These are phyloP conservation scores for Calonectria ilicicola DNA, from an alignment of 2,329 filamentous ascomycete genomes.

Conservation along the genomic window DNA sequence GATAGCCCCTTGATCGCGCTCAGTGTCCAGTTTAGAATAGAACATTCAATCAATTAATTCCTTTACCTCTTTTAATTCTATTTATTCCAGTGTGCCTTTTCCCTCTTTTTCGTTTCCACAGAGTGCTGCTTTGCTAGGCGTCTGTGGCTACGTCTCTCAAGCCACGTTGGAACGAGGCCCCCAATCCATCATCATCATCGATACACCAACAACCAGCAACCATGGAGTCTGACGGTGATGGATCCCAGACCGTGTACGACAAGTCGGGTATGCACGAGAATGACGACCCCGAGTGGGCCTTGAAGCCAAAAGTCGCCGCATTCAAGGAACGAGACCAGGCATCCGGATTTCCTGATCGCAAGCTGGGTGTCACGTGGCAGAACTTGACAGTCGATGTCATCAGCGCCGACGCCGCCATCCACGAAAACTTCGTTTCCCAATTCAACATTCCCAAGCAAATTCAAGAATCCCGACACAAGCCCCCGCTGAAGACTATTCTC, in stretches of 20 bases:
- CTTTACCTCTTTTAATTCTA: background rate
- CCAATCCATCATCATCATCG: conserved; percentile 7
- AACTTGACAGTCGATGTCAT: conserved; percentile 72
- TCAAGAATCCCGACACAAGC: conserved; percentile 65
- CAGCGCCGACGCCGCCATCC: conserved; percentile 71
- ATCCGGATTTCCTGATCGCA: conserved; percentile 59
- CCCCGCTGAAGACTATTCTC: conserved; percentile 73
- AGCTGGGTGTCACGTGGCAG: conserved; percentile 74
- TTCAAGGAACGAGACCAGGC: conserved; percentile 56
- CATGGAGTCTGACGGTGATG: conserved; percentile 45
- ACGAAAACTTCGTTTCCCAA: conserved; percentile 73
- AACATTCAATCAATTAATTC: conserved; percentile 3
- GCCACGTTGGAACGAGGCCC: conserved; percentile 16
- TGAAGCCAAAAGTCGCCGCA: conserved; percentile 61
- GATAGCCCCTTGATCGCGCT: background rate
- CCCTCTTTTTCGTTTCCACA: background rate
- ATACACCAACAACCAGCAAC: background rate
- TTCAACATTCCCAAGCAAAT: conserved; percentile 66
- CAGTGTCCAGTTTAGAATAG: background rate
- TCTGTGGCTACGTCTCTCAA: conserved; percentile 17
- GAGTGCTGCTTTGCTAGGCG: conserved; percentile 1
- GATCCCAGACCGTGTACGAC: conserved; percentile 41
- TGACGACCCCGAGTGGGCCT: conserved; percentile 53
- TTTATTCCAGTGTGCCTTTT: background rate
- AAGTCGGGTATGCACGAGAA: conserved; percentile 23